phyloP scores from a whole-genome alignment of 1,284 basidiomycete species.

The Microbotryum intermedium region DNA sequence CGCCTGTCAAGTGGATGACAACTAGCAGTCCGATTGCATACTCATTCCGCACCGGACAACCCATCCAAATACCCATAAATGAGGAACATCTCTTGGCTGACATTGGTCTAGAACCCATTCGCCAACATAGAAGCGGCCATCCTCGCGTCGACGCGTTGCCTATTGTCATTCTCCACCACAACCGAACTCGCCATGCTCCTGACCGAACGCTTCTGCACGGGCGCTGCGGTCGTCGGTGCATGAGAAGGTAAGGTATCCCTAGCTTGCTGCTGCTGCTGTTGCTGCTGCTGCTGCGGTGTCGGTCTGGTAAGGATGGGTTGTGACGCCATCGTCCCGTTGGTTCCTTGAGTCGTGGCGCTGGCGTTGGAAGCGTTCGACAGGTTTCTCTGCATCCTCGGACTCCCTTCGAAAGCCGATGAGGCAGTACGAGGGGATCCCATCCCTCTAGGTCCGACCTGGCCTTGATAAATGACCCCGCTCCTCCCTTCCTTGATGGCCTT shows the following conservation, averaged over 20 bases:
- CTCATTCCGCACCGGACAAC: too few relatives aligned
- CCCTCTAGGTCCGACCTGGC: background rate
- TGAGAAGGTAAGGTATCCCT: background rate
- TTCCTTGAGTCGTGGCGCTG: background rate
- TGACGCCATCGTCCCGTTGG: background rate
- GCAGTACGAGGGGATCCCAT: background rate
- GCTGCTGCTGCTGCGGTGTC: background rate
- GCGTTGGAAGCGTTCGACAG: background rate
- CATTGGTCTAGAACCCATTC: constrained; percentile 21
- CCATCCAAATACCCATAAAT: too few relatives aligned
- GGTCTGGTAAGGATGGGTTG: background rate
- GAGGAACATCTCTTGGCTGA: too few relatives aligned
- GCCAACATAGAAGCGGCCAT: constrained; percentile 30
- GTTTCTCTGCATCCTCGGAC: background rate
- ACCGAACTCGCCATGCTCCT: constrained; percentile 29
- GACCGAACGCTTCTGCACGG: constrained; percentile 18
- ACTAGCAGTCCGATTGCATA: too few relatives aligned
- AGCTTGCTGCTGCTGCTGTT: background rate
- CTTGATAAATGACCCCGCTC: constrained; percentile 32
- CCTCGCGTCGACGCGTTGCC: constrained; percentile 24
- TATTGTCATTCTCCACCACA: constrained; percentile 20
- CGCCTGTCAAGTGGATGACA: too few relatives aligned
- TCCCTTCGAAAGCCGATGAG: background rate
- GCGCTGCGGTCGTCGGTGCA: background rate
- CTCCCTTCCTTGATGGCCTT: constrained; percentile 46